Base-by-base conservation (phyloP, 495 filamentous ascomycete genomes). In the Penicillium coffeae region DNA sequence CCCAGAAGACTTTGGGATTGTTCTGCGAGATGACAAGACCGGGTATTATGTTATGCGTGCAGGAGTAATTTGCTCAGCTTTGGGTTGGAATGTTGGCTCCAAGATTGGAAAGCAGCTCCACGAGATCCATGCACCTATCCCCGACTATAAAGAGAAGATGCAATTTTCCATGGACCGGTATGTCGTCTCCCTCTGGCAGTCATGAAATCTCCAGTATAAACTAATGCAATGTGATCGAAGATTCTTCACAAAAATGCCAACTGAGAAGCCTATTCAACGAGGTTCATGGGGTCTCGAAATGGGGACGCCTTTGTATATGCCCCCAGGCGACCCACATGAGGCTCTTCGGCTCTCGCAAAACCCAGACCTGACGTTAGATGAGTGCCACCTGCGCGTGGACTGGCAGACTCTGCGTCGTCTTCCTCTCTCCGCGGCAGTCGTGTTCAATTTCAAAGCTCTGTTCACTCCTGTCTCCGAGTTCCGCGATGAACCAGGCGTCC, bases 71-170 rank as follows among this genome's bases (percentile, higher is more conserved):
- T 95, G 90, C 62, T 88, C 83, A 13, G 74, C 83, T 1, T 64
- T 95, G 0, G 90, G 90, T 1, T 96, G 90, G 90, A 87, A 85
- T 61, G 72, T 93, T 0, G 78, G 71, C 0, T 81, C 74, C 9
- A 95, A 95, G 70, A 79, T 93, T 37, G 89, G 88, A 12, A 63
- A 83, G 52, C 77, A 76, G 41, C 70, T 96, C 25, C 72, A 84
- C 41, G 77, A 87, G 48, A 92, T 96, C 52, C 90, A 96, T 63
- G 64, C 60, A 2, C 78, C 82, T 1, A 85, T 96, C 21, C 90
- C 90, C 0, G 88, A 95, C 55, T 94, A 93, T 61, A 89, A 89
- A 49, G 86, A 90, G 68, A 93, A 91, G 70, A 92, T 96, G 86
- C 79, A 86, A 37, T 85, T 88, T 41, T 88, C 84, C 13, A 91